Base-by-base conservation (phyloP, 148 eudicot genomes). In the Rhododendron williamsianum region DNA sequence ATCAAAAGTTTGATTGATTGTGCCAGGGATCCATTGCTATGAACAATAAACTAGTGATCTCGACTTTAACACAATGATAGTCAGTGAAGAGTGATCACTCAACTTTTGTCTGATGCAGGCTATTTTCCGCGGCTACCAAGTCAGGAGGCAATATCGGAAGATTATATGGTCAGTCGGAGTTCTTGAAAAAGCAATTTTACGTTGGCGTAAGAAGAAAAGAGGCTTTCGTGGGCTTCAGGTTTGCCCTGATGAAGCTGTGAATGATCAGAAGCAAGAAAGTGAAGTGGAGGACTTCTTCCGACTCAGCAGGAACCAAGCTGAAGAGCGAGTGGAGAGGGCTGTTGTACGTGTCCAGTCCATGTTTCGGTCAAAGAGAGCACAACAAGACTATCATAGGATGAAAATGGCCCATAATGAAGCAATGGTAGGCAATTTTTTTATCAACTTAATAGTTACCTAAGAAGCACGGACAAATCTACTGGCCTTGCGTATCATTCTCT, bases 301-400 rank as follows among this genome's bases (percentile, higher is more conserved):
- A 52, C 96, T 92, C 85, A 91, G 98, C 88, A 90, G 99, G 88
- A 89, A 90, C 80, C 98, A 92, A 89, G 99, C 99, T 54, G 99
- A 94, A 88, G 94, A 91, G 87, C 98, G 98, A 69, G 93, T 95
- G 72, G 99, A 94, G 81, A 94, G 94, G 83, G 93, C 98, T 83
- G 95, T 95, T 60, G 96, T 93, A 23, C 88, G 93, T 71, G 98
- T 97, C 84, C 99, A 95, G 85, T 93, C 98, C 56, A 93, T 97
- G 98, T 97, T 97, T 79, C 95, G 99, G 45, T 97, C 99, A 56
- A 93, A 86, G 82, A 92, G 86, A 82, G 99, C 99, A 43, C 99
- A 97, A 81, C 89, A 92, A 90, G 98, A 94, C 82, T 97, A 97
- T 90, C 89, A 88, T 25, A 97, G 94, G 90, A 94, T 97, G 98